These are phyloP conservation scores for Penicillium taxi DNA, from an alignment of 495 filamentous ascomycete genomes.

Conservation along the genomic window DNA sequence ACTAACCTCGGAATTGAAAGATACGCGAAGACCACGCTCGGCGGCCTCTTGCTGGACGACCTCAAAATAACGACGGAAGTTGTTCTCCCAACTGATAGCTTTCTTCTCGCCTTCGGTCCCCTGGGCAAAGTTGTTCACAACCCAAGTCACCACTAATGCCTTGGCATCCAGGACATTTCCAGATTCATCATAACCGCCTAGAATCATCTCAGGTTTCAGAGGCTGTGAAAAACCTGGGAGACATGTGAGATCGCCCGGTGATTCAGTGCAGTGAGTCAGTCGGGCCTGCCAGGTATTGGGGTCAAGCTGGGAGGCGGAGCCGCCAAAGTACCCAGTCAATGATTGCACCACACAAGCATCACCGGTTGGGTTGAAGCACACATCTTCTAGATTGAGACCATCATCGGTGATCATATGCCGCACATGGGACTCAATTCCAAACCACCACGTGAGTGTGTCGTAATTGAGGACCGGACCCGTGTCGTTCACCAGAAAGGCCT, in stretches of 20 bases:
- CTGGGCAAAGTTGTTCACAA: conserved; percentile 81
- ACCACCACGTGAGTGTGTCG: conserved; percentile 89
- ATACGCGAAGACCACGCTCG: conserved; percentile 71
- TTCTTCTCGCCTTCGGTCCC: conserved; percentile 56
- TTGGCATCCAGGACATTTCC: conserved; percentile 62
- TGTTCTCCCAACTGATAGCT: conserved; percentile 85
- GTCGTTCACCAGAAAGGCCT: conserved; percentile 86
- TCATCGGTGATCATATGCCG: conserved; percentile 59
- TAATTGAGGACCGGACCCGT: conserved; percentile 75
- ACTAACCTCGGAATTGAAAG: conserved; percentile 90
- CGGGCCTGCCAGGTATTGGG: conserved; percentile 59
- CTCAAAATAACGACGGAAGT: conserved; percentile 60
- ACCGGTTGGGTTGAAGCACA: conserved; percentile 91
- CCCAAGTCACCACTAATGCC: conserved; percentile 88
- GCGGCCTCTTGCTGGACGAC: conserved; percentile 72
- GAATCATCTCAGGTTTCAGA: conserved; percentile 70
- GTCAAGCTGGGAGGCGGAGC: conserved; percentile 53
- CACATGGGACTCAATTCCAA: conserved; percentile 74
- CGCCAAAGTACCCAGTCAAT: conserved; percentile 74
- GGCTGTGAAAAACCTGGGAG: conserved; percentile 83
- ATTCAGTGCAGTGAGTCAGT: conserved; percentile 61
- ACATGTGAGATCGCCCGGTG: conserved; percentile 63
- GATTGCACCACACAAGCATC: conserved; percentile 89
- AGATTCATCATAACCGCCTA: conserved; percentile 68
- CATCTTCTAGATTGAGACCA: conserved; percentile 62